phyloP scores from a whole-genome alignment of 1,284 basidiomycete species.

The Laetiporus sulphureus region DNA sequence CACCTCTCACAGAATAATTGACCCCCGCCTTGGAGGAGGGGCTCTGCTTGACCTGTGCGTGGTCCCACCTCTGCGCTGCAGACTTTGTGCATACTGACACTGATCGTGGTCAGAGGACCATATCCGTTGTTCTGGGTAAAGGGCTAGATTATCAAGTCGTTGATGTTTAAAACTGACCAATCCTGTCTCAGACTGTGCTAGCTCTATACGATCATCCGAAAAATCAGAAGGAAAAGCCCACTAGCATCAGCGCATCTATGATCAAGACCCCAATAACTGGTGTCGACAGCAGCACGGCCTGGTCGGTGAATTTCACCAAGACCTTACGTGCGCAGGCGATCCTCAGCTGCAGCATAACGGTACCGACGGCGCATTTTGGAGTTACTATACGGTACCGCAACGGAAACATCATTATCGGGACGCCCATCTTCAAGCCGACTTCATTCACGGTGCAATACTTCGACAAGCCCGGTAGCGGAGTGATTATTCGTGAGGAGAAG shows the following conservation, averaged over 20 bases:
- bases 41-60: conserved; percentile 75
- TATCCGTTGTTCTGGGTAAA: conserved; percentile 79
- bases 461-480: conserved; percentile 43
- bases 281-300: conserved; percentile 76
- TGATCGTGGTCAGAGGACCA: conserved; percentile 48
- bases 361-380: conserved; percentile 37
- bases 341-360: conserved; percentile 56
- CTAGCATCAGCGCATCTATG: conserved; percentile 53
- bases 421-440: conserved; percentile 59
- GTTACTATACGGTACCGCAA: conserved; percentile 62
- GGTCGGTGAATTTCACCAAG: conserved; percentile 64
- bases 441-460: conserved; percentile 60
- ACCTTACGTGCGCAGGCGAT: conserved; percentile 58
- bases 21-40: conserved; percentile 80
- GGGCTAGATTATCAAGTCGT: neutral
- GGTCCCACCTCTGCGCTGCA: neutral
- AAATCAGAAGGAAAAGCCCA: conserved; percentile 53
- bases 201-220: conserved; percentile 74
- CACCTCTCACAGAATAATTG: conserved; percentile 67
- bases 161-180: neutral
- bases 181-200: conserved; percentile 51
- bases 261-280: conserved; percentile 70
- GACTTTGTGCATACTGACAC: neutral
- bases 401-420: conserved; percentile 55
- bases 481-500: conserved; percentile 48